phyloP scores from a whole-genome alignment of 108 stramenopile species.

The Craspedostauros australis region DNA sequence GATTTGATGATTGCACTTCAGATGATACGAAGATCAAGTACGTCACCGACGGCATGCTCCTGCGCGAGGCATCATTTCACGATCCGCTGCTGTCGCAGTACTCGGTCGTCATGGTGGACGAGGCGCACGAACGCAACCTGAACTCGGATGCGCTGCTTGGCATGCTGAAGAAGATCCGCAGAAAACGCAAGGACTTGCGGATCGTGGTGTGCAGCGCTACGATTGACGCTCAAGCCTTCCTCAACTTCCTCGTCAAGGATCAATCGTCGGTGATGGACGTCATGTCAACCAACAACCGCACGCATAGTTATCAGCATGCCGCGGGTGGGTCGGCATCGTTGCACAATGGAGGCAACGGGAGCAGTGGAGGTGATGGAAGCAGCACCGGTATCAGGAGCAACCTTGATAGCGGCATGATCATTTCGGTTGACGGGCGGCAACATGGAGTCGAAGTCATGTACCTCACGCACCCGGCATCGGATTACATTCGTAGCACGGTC shows the following conservation, averaged over 20 bases:
- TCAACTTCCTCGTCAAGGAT: conserved; percentile 78
- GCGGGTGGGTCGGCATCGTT: no score
- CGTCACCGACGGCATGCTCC: conserved; percentile 88
- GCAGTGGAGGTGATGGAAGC: no score
- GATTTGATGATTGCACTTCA: conserved; percentile 65
- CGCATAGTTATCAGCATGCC: background rate
- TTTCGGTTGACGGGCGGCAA: conserved; percentile 76
- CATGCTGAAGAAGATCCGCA: conserved; percentile 78
- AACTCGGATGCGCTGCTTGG: conserved; percentile 91
- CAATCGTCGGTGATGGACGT: conserved; percentile 10
- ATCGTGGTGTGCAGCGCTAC: conserved; percentile 97
- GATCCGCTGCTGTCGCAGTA: conserved; percentile 91
- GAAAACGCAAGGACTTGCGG: conserved; percentile 67
- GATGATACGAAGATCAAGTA: conserved; percentile 63
- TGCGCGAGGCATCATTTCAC: conserved; percentile 78
- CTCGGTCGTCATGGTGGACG: conserved; percentile 93
- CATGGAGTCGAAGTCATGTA: conserved; percentile 89
- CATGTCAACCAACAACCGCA: background rate
- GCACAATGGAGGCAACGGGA: conserved; percentile 34
- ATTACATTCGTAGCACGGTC: conserved; percentile 70
- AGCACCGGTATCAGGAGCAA: background rate
- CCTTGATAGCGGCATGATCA: conserved; percentile 56
- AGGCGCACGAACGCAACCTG: conserved; percentile 91
- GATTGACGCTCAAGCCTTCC: conserved; percentile 89
- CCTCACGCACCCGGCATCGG: conserved; percentile 57